These are phyloP conservation scores for Funneliformis geosporum DNA, from an alignment of 192 early-diverging fungal species.

Conservation along the genomic window DNA sequence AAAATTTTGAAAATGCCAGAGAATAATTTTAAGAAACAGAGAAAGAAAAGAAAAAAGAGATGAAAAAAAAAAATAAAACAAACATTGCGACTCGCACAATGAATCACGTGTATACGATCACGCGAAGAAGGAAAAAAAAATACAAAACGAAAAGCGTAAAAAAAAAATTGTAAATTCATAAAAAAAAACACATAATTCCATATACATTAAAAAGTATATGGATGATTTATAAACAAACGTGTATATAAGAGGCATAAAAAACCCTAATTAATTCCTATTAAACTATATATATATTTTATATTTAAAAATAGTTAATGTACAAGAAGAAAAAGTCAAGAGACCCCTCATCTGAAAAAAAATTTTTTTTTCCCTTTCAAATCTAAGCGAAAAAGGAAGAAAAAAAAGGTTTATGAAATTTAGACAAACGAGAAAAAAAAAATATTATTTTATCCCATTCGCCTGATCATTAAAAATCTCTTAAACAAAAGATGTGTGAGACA, in stretches of 20 bases:
- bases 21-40: background rate
- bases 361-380: too few species aligned
- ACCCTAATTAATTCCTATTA: background rate
- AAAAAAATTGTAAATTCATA: background rate
- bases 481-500: slow-evolving; percentile 18
- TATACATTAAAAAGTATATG: too few species aligned
- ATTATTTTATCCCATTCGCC: background rate
- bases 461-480: background rate
- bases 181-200: background rate
- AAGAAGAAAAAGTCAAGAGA: background rate
- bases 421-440: background rate
- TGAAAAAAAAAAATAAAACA: background rate
- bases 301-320: slow-evolving; percentile 10
- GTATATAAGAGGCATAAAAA: slow-evolving; percentile 9
- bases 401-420: background rate
- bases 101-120: background rate
- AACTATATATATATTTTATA: slow-evolving; percentile 16
- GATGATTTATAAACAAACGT: background rate
- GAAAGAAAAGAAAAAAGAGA: background rate
- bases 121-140: background rate
- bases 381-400: too few species aligned
- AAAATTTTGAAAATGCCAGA: slow-evolving; percentile 13
- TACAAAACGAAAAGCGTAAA: background rate
- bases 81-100: background rate
- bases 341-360: too few species aligned